Evolutionary conservation across 2,329 filamentous ascomycete genomes (phyloP), one percentile per base, ranked within the genome.

Genomic region (Penicillium sp.): DNA sequence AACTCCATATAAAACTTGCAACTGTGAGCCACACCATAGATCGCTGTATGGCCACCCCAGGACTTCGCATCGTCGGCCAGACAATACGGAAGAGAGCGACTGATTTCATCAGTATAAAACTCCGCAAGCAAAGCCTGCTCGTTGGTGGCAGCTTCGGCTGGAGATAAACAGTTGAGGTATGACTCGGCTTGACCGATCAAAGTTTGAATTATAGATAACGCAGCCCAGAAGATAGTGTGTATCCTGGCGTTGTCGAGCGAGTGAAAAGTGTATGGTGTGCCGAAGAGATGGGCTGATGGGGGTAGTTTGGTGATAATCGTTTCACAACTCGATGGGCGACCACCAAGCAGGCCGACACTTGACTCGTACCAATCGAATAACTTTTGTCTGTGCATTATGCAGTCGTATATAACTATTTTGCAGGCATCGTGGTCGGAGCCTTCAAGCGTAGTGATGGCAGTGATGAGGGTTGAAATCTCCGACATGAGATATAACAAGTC

Each of bases 81-180:
- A 18, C 50, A 53, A 7, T 29, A 56, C 1, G 54, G 54, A 2
- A 56, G 26, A 9, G 50, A 25, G 6, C 54, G 54, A 18, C 46
- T 42, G 15, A 56, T 43, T 29, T 56, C 50, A 29, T 56, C 54
- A 1, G 50, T 46, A 18, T 50, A 56, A 18, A 46, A 56, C 42
- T 56, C 41, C 18, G 54, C 33, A 20, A 53, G 54, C 25, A 35
- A 33, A 26, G 50, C 31, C 14, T 56, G 50, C 12, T 55, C 29
- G 31, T 47, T 45, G 14, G 14, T 51, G 5, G 22, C 9, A 6
- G 44, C 18, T 23, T 50, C 37, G 7, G 18, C 20, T 5, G 29
- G 37, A n/a, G 46, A 41, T 4, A 23, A n/a, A 18, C 22, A 20
- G 37, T 40, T 20, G 6, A 29, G 14, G 18, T 35, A 42, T 7